Conservation (phyloP, 2,329 filamentous ascomycete genomes). For the Rugonectria rugulosa region DNA sequence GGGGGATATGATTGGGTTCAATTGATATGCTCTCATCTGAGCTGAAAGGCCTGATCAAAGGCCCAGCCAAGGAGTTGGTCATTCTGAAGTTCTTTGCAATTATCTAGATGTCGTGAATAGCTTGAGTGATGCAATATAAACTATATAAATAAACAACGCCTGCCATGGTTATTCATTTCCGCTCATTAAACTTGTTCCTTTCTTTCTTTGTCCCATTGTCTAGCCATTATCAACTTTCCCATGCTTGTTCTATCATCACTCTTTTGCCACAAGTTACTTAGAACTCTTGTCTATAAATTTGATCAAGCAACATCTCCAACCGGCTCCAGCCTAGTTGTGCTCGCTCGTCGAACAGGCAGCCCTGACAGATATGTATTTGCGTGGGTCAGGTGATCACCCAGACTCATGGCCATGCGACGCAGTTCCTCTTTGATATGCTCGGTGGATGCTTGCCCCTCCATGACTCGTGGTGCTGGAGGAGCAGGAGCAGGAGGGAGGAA, state of each 20-base stretch:
- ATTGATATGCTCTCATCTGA: conserved; percentile 3
- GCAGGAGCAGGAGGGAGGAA: conserved; percentile 48
- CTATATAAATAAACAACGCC: too few species aligned
- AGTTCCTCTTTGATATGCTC: conserved; percentile 61
- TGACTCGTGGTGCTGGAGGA: conserved; percentile 58
- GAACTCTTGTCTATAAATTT: not conserved
- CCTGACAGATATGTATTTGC: conserved; percentile 54
- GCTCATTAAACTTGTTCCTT: conserved; percentile 1
- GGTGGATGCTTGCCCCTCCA: conserved; percentile 61
- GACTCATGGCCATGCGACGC: conserved; percentile 57
- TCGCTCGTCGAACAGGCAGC: conserved; percentile 47
- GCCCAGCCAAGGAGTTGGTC: not conserved
- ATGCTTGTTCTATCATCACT: not conserved
- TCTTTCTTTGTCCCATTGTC: too few species aligned
- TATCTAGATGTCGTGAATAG: conserved; percentile 10
- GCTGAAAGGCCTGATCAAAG: not conserved
- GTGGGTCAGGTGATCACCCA: conserved; percentile 57
- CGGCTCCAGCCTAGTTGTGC: conserved; percentile 41
- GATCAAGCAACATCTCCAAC: conserved; percentile 31
- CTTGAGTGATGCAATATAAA: too few species aligned
- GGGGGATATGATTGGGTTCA: conserved; percentile 67
- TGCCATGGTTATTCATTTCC: conserved; percentile 5
- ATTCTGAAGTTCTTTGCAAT: conserved; percentile 7
- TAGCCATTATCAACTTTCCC: not conserved
- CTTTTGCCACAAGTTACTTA: not conserved